Percentiles rank a stretch among this genome's conserved stretches.
phyloP scores from a whole-genome alignment of 176 grass and related monocot species.

The Neostapfia colusana region DNA sequence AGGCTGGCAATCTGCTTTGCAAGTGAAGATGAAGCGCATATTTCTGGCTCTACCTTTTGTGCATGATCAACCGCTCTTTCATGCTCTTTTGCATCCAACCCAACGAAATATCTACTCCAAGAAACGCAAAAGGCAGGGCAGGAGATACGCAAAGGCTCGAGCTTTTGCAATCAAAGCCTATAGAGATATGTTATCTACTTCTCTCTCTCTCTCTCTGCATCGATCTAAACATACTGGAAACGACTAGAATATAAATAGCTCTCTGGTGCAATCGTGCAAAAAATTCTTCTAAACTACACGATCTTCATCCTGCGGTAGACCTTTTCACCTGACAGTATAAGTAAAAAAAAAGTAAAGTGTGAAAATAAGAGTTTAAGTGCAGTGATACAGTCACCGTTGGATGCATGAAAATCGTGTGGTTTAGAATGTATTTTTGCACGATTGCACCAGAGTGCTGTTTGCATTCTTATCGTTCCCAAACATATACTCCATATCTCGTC shows the following conservation, averaged over 20 bases:
- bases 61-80: slow-evolving; percentile 25
- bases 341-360: too few species aligned
- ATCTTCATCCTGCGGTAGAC: too few species aligned
- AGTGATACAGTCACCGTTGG: too few species aligned
- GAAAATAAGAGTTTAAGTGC: too few species aligned
- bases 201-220: neutral
- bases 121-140: slow-evolving; percentile 19
- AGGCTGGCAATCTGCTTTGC: slow-evolving; percentile 17
- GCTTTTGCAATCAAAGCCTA: slow-evolving; percentile 51
- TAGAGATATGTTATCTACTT: slow-evolving; percentile 24
- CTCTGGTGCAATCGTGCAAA: too few species aligned
- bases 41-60: slow-evolving; percentile 9
- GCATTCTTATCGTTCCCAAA: too few species aligned
- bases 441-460: too few species aligned
- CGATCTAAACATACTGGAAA: slow-evolving; percentile 12
- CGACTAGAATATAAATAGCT: too few species aligned
- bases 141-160: slow-evolving; percentile 28
- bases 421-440: too few species aligned
- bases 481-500: neutral
- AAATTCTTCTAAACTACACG: too few species aligned
- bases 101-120: slow-evolving; percentile 57
- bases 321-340: too few species aligned
- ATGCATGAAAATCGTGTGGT: too few species aligned
- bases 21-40: neutral
- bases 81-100: slow-evolving; percentile 26